Evolutionary conservation across 2,329 filamentous ascomycete species (phyloP).

Genomic region (Aspergillus pseudotamarii): DNA sequence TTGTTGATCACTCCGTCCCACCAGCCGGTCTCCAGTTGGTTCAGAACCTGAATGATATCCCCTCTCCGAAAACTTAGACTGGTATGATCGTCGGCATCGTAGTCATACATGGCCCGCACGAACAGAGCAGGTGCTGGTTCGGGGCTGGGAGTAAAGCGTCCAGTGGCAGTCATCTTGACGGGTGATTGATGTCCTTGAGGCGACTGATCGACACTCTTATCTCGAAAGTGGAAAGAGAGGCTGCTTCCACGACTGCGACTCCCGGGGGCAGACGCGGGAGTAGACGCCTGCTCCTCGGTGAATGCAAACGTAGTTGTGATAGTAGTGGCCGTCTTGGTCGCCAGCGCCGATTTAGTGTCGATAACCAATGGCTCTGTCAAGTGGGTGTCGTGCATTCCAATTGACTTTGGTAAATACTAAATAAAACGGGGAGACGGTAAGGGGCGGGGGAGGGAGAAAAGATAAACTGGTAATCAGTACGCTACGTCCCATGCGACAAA

Average conservation of each 20-base stretch:
- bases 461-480: conserved; percentile 7
- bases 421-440: not conserved
- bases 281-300: conserved; percentile 41
- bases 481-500: conserved; percentile 22
- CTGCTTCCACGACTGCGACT: conserved; percentile 36
- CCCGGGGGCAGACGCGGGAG: conserved; percentile 32
- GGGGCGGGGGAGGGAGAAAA: not conserved
- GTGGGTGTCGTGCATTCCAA: conserved; percentile 38
- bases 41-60: conserved; percentile 97
- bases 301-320: conserved; percentile 49
- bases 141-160: conserved; percentile 35
- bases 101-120: conserved; percentile 95
- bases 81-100: conserved; percentile 94
- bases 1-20: conserved; percentile 99
- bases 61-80: conserved; percentile 96
- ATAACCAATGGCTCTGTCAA: conserved; percentile 36
- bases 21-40: conserved; percentile 96
- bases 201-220: conserved; percentile 24
- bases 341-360: conserved; percentile 36
- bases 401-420: conserved; percentile 8
- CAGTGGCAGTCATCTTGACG: conserved; percentile 32
- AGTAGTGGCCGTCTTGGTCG: conserved; percentile 38
- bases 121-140: conserved; percentile 66
- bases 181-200: conserved; percentile 32
- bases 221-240: conserved; percentile 28